Evolutionary conservation across 192 early-diverging fungal genomes (phyloP), one percentile per base, ranked within the genome.

Genomic region (Diversispora eburnea): DNA sequence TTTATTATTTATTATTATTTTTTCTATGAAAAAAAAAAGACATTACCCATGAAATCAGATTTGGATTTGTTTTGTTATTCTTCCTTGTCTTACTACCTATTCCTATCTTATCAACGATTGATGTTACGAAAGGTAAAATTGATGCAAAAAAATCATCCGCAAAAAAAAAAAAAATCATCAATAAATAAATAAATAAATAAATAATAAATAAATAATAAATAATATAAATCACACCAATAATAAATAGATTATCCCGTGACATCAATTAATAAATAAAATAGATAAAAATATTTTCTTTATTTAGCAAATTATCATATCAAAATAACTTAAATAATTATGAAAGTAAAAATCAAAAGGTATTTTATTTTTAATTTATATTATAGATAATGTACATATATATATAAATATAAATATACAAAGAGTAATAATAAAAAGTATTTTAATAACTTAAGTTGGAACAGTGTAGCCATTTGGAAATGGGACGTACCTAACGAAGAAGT

Each of bases 391-490:
- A 15, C 2, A 33, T 33, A n/a, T 33, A 33, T 33, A 33, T 33
- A 33, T 33, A 33, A 0, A 33, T n/a, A 33, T 33, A 33, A 33
- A 33, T 33, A 33, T 33, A 33, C 0, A 33, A 33, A 33, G 25
- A 33, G 25, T 33, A 33, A 33, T 17, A 8, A 45, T 41, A 42
- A 12, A 9, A 57, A 9, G 41, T 33, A 5, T 12, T n/a, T 13
- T 13, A 4, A 65, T 41, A 19, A 17, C 41, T 46, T 19, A 72
- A 82, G 81, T 47, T 98, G 94, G 94, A 85, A 84, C 22, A 89
- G 88, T 41, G 92, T 92, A 7, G 93, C 94, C 0, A 84, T 84
- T n/a, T 98, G 95, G 95, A 83, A 80, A 46, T 98, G 95, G 94
- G 87, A 93, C 67, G 84, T 91, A 25, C 88, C 90, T 49, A 89